Base-by-base conservation (phyloP, 208 protist species). In the Naegleria gruberi region DNA sequence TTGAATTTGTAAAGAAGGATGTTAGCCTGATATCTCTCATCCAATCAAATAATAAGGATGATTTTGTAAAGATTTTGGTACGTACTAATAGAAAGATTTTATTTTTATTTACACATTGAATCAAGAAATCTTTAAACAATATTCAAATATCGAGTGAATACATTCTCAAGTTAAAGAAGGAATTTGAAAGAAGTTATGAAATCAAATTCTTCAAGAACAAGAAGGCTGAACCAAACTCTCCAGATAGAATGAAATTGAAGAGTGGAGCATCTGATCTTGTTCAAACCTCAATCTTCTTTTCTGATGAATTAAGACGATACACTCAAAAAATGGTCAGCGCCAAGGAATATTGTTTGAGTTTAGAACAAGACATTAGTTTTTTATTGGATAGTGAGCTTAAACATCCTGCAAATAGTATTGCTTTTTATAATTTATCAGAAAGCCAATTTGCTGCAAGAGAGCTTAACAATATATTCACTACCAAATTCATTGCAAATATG, bases 81-180 rank as follows among this genome's bases (percentile, higher is more conserved):
- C 26, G 65, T 77, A 23, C 34, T 77, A 77, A 37, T n/a, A n/a
- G n/a, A n/a, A n/a, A 73, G 26, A 73, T n/a, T 74, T 74, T n/a
- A 51, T 51, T 51, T n/a, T 51, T 17, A 51, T 51, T 77, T 37
- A 44, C 1, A 84, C 42, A 44, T 43, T 44, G 2, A 30, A 1
- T 84, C 12, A 17, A 84, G 81, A 84, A 23, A 45, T 26, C 40
- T 23, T 26, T 84, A 5, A 84, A 84, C 19, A 44, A 84, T 34
- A 44, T 84, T 84, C 41, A 84, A 45, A 45, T 84, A 30, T 40
- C 41, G 8, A 45, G 41, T 84, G 81, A 84, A 84, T 84, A 84
- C 10, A 34, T 84, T 84, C 6, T 84, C 10, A 84, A 84, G 40
- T 84, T 84, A 84, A 84, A 45, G 40, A 84, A 42, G 30, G 34